Percentiles rank a stretch among this genome's conserved stretches.
These are phyloP conservation scores for Closterium sp. DNA, from an alignment of 139 green algal genomes.

Conservation along the genomic window DNA sequence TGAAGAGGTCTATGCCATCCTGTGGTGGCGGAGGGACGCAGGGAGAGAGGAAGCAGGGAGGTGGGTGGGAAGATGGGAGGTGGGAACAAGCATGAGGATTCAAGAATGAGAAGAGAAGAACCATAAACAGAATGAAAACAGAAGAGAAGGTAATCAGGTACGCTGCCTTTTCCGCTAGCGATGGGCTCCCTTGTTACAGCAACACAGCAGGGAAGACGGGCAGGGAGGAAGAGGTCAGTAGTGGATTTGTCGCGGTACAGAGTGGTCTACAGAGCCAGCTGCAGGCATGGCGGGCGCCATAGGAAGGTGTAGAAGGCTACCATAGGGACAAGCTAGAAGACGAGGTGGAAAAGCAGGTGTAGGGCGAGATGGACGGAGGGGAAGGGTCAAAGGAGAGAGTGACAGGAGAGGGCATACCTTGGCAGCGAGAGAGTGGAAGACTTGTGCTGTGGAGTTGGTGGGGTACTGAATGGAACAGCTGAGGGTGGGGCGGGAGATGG, in stretches of 20 bases:
- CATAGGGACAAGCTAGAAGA: not conserved
- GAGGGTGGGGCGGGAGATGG: not conserved
- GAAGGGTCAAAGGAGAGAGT: too few species aligned
- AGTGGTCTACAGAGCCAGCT: not conserved
- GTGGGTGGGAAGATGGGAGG: not conserved
- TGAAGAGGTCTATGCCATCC: not conserved
- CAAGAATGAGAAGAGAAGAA: not conserved
- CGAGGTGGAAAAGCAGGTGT: too few species aligned
- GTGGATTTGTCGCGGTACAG: not conserved
- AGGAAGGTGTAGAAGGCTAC: too few species aligned
- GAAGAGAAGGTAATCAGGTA: too few species aligned
- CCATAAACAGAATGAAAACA: too few species aligned
- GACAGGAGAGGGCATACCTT: constrained; percentile 6
- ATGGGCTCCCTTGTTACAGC: too few species aligned
- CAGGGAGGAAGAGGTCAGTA: not conserved
- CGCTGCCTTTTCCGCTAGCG: too few species aligned
- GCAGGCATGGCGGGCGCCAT: not conserved
- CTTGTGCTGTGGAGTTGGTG: constrained; percentile 54
- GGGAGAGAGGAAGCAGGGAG: not conserved
- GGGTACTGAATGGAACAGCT: constrained; percentile 9
- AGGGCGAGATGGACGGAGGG: too few species aligned
- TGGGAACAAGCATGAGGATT: not conserved
- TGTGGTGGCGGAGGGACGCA: not conserved
- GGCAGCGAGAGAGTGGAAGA: constrained; percentile 41
- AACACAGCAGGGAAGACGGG: not conserved